Evolutionary conservation across 306 rosid genomes (phyloP).

Genomic region (Ormosia emarginata): DNA sequence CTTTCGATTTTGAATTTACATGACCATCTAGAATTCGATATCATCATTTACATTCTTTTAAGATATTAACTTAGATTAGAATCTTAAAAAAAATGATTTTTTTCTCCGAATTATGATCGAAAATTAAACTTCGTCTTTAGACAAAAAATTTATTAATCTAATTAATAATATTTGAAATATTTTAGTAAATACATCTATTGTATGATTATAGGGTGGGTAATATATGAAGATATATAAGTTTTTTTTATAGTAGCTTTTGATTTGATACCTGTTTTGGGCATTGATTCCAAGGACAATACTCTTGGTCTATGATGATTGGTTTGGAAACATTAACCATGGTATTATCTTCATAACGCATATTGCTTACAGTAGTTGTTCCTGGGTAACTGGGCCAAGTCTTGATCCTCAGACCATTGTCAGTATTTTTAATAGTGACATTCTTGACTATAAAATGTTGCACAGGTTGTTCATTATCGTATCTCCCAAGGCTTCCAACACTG

Average conservation of each 20-base stretch:
- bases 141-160: too few relatives aligned
- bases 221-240: neutral
- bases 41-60: too few relatives aligned
- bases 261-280: constrained; percentile 24
- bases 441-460: constrained; percentile 20
- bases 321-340: constrained; percentile 30
- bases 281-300: constrained; percentile 36
- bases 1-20: too few relatives aligned
- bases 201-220: neutral
- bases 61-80: too few relatives aligned
- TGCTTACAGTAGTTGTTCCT: neutral
- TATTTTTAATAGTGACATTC: constrained; percentile 22
- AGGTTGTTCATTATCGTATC: constrained; percentile 12
- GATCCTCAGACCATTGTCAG: constrained; percentile 43
- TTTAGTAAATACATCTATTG: too few relatives aligned
- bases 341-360: constrained; percentile 33
- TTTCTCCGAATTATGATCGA: too few relatives aligned
- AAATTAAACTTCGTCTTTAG: too few relatives aligned
- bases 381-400: constrained; percentile 44
- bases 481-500: constrained; percentile 47
- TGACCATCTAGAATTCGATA: too few relatives aligned
- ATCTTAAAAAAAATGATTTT: too few relatives aligned
- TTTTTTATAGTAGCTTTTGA: too few relatives aligned
- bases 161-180: too few relatives aligned
- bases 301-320: constrained; percentile 42